These are phyloP conservation scores for Lepiota subincarnata DNA, from an alignment of 768 basidiomycete genomes.

Conservation along the genomic window DNA sequence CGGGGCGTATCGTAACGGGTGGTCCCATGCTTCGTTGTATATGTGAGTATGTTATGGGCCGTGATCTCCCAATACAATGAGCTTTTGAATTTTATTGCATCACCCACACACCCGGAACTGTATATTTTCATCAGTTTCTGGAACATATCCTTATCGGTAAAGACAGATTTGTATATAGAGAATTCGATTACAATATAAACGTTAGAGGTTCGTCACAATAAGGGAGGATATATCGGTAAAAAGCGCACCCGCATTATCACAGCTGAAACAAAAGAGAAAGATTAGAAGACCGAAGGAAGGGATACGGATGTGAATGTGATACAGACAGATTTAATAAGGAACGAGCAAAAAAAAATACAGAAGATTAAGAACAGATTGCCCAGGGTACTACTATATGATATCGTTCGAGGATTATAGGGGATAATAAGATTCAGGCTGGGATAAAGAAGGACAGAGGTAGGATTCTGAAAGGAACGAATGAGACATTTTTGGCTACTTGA, in stretches of 20 bases:
- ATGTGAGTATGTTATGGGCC: neutral
- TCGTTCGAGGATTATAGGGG: neutral
- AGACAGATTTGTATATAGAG: neutral
- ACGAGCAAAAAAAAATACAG: conserved; percentile 10
- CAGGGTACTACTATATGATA: neutral
- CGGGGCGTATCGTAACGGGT: conserved; percentile 21
- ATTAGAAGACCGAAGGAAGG: conserved; percentile 6
- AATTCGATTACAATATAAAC: conserved; percentile 10
- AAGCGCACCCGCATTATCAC: conserved; percentile 8
- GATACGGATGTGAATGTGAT: neutral
- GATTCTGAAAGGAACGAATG: conserved; percentile 9
- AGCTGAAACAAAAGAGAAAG: conserved; percentile 4
- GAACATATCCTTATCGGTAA: neutral
- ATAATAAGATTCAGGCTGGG: conserved; percentile 4
- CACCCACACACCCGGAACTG: neutral
- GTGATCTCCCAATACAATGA: neutral
- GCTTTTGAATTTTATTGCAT: neutral
- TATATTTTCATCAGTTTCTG: neutral
- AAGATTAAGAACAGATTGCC: neutral
- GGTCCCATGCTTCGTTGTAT: neutral
- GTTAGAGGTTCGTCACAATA: conserved; percentile 7
- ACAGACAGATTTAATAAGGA: conserved; percentile 6
- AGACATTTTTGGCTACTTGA: conserved; percentile 6
- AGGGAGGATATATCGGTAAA: conserved; percentile 7
- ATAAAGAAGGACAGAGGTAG: conserved; percentile 2